Evolutionary conservation across 768 basidiomycete species (phyloP), one percentile per base, ranked within the genome.

Genomic region (Agaricus bisporus): DNA sequence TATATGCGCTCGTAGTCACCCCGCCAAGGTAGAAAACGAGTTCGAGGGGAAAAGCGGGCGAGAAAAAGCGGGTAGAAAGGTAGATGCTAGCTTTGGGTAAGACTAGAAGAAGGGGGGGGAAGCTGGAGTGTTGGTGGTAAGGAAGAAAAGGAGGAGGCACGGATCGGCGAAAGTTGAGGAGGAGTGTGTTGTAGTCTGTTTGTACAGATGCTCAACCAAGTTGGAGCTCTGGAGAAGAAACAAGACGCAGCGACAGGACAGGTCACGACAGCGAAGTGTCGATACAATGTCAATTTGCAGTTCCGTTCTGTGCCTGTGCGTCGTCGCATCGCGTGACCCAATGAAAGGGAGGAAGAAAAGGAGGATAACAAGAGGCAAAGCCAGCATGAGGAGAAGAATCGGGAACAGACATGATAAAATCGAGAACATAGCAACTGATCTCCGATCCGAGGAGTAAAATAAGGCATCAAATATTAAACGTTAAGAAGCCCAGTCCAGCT

Each of bases 201-300:
- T 54, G 52, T 29, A 37, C 18, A 46, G 37, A 38, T 22, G 28
- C 9, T 26, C 25, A 46, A 46, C 25, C 44, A 39, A 39, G 38
- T 39, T 39, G 38, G 38, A 39, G 38, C 38, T 39, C 38, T n/a
- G 44, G n/a, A n/a, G 44, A 43, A 25, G 51, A 37, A 42, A 43
- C 43, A 52, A 54, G 52, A 17, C 7, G 52, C 39, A 46, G 7
- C 52, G 52, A 54, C 52, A 54, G 28, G 52, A 54, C 52, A 54
- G 52, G 45, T 47, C 37, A 47, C 52, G 52, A 47, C 52, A 47
- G 52, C 44, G 52, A 54, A 54, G 52, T 22, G 20, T 3, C 37
- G 43, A 47, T 26, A 47, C 45, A 39, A 15, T 29, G 44, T 47
- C 52, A 46, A 29, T 32, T 41, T 18, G 14, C 26, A 36, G 44